Evolutionary conservation across 768 basidiomycete genomes (phyloP).

Genomic region (Phallus indusiatus): DNA sequence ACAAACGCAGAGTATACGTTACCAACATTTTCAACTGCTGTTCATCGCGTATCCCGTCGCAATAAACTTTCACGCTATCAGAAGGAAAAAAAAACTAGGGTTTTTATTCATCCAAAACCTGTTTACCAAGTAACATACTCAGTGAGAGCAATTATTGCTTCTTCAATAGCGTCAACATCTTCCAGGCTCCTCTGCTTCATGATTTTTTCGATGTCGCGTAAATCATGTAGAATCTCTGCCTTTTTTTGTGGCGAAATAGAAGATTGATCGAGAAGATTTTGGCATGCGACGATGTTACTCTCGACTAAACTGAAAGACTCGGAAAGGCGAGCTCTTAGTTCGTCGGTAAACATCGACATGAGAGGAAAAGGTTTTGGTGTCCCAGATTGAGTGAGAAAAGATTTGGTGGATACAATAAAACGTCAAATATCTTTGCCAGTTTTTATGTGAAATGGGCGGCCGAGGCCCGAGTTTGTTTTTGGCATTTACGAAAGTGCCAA

Average conservation of each 20-base stretch:
- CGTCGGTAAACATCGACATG: neutral
- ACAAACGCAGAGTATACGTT: neutral
- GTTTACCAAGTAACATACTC: neutral
- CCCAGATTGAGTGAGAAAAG: too few relatives aligned
- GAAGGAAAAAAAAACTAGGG: neutral
- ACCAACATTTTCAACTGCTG: neutral
- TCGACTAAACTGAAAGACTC: neutral
- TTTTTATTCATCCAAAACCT: neutral
- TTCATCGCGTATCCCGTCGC: neutral
- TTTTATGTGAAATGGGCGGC: too few relatives aligned
- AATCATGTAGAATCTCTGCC: neutral
- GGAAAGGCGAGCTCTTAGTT: neutral
- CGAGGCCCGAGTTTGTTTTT: too few relatives aligned
- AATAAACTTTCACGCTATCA: neutral
- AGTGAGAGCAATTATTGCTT: neutral
- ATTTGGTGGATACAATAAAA: too few relatives aligned
- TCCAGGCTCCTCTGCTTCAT: neutral
- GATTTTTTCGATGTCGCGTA: neutral
- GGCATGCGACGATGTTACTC: neutral
- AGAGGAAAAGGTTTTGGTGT: neutral
- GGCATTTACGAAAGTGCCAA: too few relatives aligned
- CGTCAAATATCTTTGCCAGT: too few relatives aligned
- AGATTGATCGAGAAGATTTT: neutral
- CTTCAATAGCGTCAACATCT: neutral
- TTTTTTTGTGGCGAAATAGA: neutral